Evolutionary conservation across 106 monocot species (phyloP).

Genomic region (Vanilla planifolia): DNA sequence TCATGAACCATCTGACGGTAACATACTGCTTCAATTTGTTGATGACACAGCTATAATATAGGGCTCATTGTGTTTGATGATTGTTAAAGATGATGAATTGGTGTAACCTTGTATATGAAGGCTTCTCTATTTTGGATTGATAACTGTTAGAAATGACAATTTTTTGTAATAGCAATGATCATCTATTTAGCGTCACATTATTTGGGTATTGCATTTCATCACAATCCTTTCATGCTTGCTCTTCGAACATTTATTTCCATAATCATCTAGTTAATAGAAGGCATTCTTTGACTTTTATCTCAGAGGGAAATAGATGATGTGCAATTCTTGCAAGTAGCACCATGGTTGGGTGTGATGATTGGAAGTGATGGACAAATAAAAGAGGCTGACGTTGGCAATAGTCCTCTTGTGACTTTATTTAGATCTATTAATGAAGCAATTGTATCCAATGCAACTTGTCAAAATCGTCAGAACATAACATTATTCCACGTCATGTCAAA

Average conservation of each 20-base stretch:
- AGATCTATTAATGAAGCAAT: constrained; percentile 50
- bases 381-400: constrained; percentile 26
- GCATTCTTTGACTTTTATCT: neutral
- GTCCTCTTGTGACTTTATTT: constrained; percentile 61
- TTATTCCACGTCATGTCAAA: constrained; percentile 72
- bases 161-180: too few relatives aligned
- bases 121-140: too few relatives aligned
- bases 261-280: neutral
- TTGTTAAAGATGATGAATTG: too few relatives aligned
- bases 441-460: constrained; percentile 38
- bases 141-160: too few relatives aligned
- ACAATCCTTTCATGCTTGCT: neutral
- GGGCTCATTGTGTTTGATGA: too few relatives aligned
- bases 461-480: constrained; percentile 52
- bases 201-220: too few relatives aligned
- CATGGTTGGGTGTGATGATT: constrained; percentile 73
- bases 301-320: constrained; percentile 71
- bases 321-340: constrained; percentile 87
- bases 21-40: too few relatives aligned
- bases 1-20: too few relatives aligned
- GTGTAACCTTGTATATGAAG: too few relatives aligned
- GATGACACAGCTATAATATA: too few relatives aligned
- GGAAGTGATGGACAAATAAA: constrained; percentile 72
- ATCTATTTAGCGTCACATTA: neutral
- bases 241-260: neutral